Percentiles rank a stretch among this genome's conserved stretches.
phyloP scores from a whole-genome alignment of 208 protist genomes.

The Angomonas ambiguus region DNA sequence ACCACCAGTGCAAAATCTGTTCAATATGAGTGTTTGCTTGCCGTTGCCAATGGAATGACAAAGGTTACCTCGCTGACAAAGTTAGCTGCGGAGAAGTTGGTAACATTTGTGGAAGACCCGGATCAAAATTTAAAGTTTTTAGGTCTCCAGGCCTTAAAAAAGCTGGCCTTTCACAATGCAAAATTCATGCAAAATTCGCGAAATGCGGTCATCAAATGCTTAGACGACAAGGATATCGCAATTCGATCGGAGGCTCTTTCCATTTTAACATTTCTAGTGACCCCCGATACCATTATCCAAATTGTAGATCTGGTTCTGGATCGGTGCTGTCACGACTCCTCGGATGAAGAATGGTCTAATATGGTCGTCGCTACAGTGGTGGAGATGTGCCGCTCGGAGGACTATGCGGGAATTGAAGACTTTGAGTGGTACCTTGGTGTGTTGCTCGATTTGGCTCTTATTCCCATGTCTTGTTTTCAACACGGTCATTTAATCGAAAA shows the following conservation, averaged over 20 bases:
- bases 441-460: conserved; percentile 86
- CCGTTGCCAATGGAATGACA: conserved; percentile 88
- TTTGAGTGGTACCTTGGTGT: conserved; percentile 98
- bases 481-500: conserved; percentile 85
- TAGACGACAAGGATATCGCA: conserved; percentile 95
- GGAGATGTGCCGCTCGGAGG: conserved; percentile 65
- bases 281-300: conserved; percentile 86
- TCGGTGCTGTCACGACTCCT: conserved; percentile 33
- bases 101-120: conserved; percentile 93
- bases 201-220: conserved; percentile 90
- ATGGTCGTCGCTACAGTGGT: conserved; percentile 88
- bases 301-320: conserved; percentile 77
- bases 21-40: conserved; percentile 97
- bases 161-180: conserved; percentile 73
- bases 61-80: conserved; percentile 77
- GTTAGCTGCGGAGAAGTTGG: conserved; percentile 93
- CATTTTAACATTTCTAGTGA: conserved; percentile 90
- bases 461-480: conserved; percentile 45
- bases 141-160: conserved; percentile 92
- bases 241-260: conserved; percentile 94
- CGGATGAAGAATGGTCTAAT: conserved; percentile 91
- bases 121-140: conserved; percentile 99
- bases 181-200: conserved; percentile 90
- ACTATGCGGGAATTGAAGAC: conserved; percentile 90
- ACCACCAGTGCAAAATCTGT: conserved; percentile 95